phyloP scores from a whole-genome alignment of 2,329 filamentous ascomycete species.

The Cladophialophora psammophila region DNA sequence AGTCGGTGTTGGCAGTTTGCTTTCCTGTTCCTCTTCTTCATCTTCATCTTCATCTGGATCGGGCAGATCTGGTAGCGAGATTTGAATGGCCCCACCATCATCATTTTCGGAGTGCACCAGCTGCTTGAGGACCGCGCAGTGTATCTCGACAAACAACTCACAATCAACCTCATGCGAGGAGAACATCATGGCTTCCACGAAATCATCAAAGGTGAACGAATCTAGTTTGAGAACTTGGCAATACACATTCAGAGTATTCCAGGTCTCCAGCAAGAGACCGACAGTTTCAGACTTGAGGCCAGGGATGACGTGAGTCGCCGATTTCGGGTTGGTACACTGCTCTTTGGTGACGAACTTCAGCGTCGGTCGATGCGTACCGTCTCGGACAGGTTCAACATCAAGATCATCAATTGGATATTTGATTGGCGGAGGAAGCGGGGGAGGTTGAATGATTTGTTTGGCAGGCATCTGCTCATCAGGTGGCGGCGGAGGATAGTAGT shows the following conservation, averaged over 20 bases:
- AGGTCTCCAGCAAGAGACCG: conserved; percentile 85
- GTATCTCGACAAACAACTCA: conserved; percentile 86
- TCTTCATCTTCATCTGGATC: conserved; percentile 74
- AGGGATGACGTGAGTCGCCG: conserved; percentile 54
- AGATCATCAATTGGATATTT: conserved; percentile 98
- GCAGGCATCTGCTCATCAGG: conserved; percentile 20
- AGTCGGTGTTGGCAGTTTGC: conserved; percentile 62
- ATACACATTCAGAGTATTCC: conserved; percentile 98
- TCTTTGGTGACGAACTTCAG: conserved; percentile 76
- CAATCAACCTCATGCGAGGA: conserved; percentile 76
- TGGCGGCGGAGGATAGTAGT: conserved; percentile 40
- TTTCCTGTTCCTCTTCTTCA: conserved; percentile 65
- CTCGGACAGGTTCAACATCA: conserved; percentile 73
- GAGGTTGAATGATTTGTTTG: conserved; percentile 48
- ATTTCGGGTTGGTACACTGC: conserved; percentile 59
- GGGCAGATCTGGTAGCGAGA: conserved; percentile 77
- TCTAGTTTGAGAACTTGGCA: conserved; percentile 93
- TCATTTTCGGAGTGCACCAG: conserved; percentile 78
- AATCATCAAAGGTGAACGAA: conserved; percentile 98
- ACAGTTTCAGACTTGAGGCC: conserved; percentile 83
- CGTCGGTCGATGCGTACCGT: conserved; percentile 71
- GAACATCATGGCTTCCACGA: conserved; percentile 83
- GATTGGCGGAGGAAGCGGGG: conserved; percentile 74
- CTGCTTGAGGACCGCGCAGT: conserved; percentile 88
- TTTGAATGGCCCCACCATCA: conserved; percentile 76